Percentiles rank a stretch among this genome's conserved stretches.
These are phyloP conservation scores for Mortierella hygrophila DNA, from an alignment of 192 early-diverging fungal species.

Conservation along the genomic window DNA sequence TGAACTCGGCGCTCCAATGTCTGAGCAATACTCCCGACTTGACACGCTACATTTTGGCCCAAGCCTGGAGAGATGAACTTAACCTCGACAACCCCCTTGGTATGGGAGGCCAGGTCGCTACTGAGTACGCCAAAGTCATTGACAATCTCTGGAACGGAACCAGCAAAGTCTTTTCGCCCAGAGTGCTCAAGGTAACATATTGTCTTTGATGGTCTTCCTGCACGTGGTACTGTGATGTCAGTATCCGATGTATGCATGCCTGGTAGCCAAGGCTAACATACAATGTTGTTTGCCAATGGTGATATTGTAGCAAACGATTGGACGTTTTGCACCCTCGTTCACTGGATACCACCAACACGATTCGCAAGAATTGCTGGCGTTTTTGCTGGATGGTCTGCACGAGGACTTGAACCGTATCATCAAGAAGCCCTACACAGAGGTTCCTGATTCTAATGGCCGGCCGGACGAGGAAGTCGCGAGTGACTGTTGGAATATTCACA, in stretches of 20 bases:
- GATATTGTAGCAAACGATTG: constrained; percentile 64
- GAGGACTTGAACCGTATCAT: constrained; percentile 88
- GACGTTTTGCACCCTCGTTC: constrained; percentile 80
- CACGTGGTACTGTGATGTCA: neutral
- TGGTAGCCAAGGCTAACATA: neutral
- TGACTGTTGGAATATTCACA: constrained; percentile 72
- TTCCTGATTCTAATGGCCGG: constrained; percentile 48
- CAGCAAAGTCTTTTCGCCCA: constrained; percentile 72
- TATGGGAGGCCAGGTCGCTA: constrained; percentile 79
- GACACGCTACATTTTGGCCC: constrained; percentile 71
- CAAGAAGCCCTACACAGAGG: constrained; percentile 58
- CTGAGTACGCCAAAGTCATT: constrained; percentile 74
- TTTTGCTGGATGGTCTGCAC: constrained; percentile 91
- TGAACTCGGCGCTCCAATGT: constrained; percentile 90
- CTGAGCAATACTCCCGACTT: constrained; percentile 80
- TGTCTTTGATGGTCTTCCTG: neutral
- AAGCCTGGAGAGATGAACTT: constrained; percentile 69
- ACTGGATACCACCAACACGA: constrained; percentile 94
- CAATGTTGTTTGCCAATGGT: constrained; percentile 67
- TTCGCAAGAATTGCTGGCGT: constrained; percentile 93
- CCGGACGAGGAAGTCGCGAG: constrained; percentile 63
- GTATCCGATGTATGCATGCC: neutral
- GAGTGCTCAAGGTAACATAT: constrained; percentile 77
- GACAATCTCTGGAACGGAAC: constrained; percentile 73
- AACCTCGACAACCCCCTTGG: constrained; percentile 82